Evolutionary conservation across 2,329 filamentous ascomycete species (phyloP), one percentile per base, ranked within the genome.

Genomic region (Paradendryphiella salina): DNA sequence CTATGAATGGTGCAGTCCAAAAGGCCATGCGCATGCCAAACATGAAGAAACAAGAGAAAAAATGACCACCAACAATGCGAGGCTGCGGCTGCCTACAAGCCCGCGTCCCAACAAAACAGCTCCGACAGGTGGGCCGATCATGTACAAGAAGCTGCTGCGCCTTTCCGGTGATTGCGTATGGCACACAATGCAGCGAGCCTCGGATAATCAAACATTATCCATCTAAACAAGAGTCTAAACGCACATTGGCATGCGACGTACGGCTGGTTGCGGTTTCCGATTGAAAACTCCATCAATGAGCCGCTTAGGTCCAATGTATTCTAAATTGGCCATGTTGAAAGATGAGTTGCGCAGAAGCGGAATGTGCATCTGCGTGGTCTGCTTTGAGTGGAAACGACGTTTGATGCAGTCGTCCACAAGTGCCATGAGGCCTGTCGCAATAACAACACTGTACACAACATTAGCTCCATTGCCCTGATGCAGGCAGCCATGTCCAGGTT

Each of bases 341-440:
- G 79, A 77, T 21, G 76, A 70, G 54, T 71, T 77, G 56, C 77
- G 77, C 6, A 77, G 72, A 46, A 78, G 70, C 7, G 83, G 81
- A 17, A 83, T 76, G 26, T 77, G 76, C 63, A 84, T 71, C 43
- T 77, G 77, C 13, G 78, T 78, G 48, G 74, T 74, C 49, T 77
- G 76, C 61, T 80, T 82, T 34, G 78, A 76, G 62, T 83, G 85
- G 84, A 90, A 94, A 50, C 83, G 84, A 54, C 84, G 81, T 73
- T 89, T 89, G 78, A 97, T 96, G 76, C 86, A 90, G 75, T 97
- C 90, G 68, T 97, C 93, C 43, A 95, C 87, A 36, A 97, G 83
- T 6, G 89, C 85, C 63, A 96, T 85, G 61, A 97, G 82, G 18
- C 93, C 93, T n/a, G 91, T 94, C 38, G 91, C 85, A 56, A 97